Conservation (phyloP, 2,329 filamentous ascomycete species). For the Fusarium tricinctum region DNA sequence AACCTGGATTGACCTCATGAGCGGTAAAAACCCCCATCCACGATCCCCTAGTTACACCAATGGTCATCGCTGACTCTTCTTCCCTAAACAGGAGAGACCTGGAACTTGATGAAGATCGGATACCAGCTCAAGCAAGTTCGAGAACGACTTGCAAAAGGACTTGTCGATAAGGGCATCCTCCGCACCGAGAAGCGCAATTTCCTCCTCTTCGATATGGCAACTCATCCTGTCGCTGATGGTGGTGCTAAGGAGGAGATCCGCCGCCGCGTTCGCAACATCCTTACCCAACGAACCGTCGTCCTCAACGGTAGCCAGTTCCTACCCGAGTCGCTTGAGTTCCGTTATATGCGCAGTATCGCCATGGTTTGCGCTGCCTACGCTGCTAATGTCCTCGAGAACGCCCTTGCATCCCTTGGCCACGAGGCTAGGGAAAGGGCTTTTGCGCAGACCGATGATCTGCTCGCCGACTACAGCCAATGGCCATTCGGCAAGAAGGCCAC, state of each 20-base stretch:
- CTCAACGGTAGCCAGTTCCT: conserved; percentile 89
- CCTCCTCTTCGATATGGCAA: conserved; percentile 99
- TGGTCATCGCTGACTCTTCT: conserved; percentile 34
- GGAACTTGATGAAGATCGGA: conserved; percentile 99
- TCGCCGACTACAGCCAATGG: conserved; percentile 98
- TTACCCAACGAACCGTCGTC: conserved; percentile 94
- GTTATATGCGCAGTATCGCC: conserved; percentile 89
- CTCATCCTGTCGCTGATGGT: conserved; percentile 94
- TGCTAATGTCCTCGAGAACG: conserved; percentile 97
- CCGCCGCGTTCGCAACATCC: conserved; percentile 89
- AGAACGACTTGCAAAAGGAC: conserved; percentile 94
- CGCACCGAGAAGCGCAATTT: conserved; percentile 99
- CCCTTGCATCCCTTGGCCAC: conserved; percentile 92
- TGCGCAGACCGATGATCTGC: conserved; percentile 94
- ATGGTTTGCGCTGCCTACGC: conserved; percentile 99
- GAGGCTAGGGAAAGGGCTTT: conserved; percentile 95
- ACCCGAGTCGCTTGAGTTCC: conserved; percentile 93
- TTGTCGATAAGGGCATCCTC: conserved; percentile 98
- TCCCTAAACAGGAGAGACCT: conserved; percentile 84
- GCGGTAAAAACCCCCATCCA: conserved; percentile 71
- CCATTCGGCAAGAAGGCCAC: conserved; percentile 90
- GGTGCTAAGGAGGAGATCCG: conserved; percentile 98
- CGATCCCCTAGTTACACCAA: conserved; percentile 24
- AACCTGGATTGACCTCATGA: conserved; percentile 99
- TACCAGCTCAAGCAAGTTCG: conserved; percentile 99